These are phyloP conservation scores for Hypoxylon sp. DNA, from an alignment of 2,329 filamentous ascomycete species.

Conservation along the genomic window DNA sequence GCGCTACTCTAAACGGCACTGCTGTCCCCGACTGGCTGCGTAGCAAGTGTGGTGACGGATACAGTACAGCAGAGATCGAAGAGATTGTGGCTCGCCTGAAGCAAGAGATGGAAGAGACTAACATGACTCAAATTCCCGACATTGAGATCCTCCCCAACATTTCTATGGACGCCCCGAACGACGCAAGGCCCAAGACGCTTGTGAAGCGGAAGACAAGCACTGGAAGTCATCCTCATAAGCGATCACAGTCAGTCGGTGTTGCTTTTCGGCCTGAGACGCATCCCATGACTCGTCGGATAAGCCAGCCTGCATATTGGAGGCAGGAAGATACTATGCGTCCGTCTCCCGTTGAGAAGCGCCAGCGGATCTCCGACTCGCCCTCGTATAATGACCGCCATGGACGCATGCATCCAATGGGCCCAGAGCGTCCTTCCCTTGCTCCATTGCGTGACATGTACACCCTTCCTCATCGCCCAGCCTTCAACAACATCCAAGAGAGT, in stretches of 20 bases:
- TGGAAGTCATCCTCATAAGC: slow-evolving; percentile 48
- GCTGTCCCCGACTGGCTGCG: slow-evolving; percentile 65
- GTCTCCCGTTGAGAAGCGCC: slow-evolving; percentile 50
- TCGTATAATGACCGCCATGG: slow-evolving; percentile 44
- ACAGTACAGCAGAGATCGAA: slow-evolving; percentile 62
- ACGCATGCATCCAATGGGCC: slow-evolving; percentile 20
- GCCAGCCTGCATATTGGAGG: slow-evolving; percentile 46
- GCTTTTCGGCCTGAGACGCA: slow-evolving; percentile 41
- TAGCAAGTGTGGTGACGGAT: slow-evolving; percentile 60
- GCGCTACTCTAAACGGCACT: slow-evolving; percentile 54
- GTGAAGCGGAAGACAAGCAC: slow-evolving; percentile 48
- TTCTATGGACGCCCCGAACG: slow-evolving; percentile 54
- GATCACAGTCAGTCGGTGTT: slow-evolving; percentile 55
- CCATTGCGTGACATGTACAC: slow-evolving; percentile 43
- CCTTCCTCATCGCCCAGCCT: slow-evolving; percentile 52
- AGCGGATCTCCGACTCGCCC: slow-evolving; percentile 45
- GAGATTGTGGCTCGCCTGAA: slow-evolving; percentile 62
- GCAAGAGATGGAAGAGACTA: slow-evolving; percentile 59
- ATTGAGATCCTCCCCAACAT: slow-evolving; percentile 72
- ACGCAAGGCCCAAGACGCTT: slow-evolving; percentile 47
- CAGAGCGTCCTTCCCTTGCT: slow-evolving; percentile 28
- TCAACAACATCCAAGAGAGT: slow-evolving; percentile 54
- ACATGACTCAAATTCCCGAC: slow-evolving; percentile 65
- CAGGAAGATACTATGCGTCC: slow-evolving; percentile 34
- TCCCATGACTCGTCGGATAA: slow-evolving; percentile 48